Evolutionary conservation across 805 yeast genomes (phyloP), one percentile per base, ranked within the genome.

Genomic region (Myxozyma udenii): DNA sequence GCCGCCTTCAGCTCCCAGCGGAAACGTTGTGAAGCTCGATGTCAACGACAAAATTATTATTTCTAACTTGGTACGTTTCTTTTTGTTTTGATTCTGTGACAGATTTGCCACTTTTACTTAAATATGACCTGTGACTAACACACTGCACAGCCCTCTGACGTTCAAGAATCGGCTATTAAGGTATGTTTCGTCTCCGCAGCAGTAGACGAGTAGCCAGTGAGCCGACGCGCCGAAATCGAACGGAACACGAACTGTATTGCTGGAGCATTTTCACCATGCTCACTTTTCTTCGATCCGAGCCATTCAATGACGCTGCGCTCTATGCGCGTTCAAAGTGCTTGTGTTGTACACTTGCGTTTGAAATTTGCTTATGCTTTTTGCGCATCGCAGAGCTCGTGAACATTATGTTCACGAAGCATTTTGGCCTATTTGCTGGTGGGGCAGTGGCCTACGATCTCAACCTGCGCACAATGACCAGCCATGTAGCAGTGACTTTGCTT

Each of bases 161-260:
- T 89, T 70, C 83, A 84, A 69, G 84, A 82, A 68, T 85, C 81
- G 62, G 84, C 88, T 67, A 82, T 87, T 67, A 86, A 81, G 84
- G 93, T 85, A 84, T 81, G 91, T 84, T 74, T 58, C 41, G 45
- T 53, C 47, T 43, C 44, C 48, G 54, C 49, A 35, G 35, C 53
- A 39, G 44, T 41, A 39, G 41, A 41, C 43, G 52, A 40, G 30
- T 9, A 28, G 33, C 33, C 33, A 28, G 14, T 9, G 9, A 28
- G 33, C 9, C 33, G 33, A 28, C 33, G 33, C 14, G 14, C 33
- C 33, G 33, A 28, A 14, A 28, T n/a, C n/a, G n/a, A n/a, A n/a
- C n/a, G n/a, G n/a, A n/a, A n/a, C n/a, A n/a, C n/a, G n/a, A n/a
- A n/a, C n/a, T n/a, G n/a, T 28, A 28, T 28, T 12, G 7, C 32